phyloP scores from a whole-genome alignment of 2,329 filamentous ascomycete genomes.

The Coniella vitis region DNA sequence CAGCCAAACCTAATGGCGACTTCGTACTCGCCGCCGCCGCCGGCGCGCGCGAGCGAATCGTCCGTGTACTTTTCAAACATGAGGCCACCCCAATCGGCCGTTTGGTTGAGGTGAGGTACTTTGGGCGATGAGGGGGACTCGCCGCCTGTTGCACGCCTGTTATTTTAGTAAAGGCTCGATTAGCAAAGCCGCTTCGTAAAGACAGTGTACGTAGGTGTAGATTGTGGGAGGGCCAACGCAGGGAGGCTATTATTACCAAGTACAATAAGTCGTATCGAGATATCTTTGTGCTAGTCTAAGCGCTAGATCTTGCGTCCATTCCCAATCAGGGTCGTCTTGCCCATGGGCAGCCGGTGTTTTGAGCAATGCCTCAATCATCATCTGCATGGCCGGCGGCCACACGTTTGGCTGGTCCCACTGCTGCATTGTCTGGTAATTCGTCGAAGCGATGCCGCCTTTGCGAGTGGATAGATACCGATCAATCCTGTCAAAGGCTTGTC shows the following conservation, averaged over 20 bases:
- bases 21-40: constrained; percentile 60
- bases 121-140: constrained; percentile 46
- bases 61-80: constrained; percentile 68
- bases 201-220: neutral
- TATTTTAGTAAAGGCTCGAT: neutral
- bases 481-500: constrained; percentile 47
- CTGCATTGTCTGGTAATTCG: constrained; percentile 53
- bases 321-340: constrained; percentile 45
- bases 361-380: constrained; percentile 55
- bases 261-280: constrained; percentile 61
- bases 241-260: constrained; percentile 46
- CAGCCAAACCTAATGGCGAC: constrained; percentile 67
- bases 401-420: constrained; percentile 68
- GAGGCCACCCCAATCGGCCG: constrained; percentile 41
- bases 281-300: constrained; percentile 57
- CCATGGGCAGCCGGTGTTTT: constrained; percentile 52
- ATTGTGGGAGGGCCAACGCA: neutral
- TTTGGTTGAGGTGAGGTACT: constrained; percentile 34
- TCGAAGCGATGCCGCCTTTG: constrained; percentile 53
- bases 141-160: constrained; percentile 50
- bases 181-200: neutral
- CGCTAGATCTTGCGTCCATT: constrained; percentile 47
- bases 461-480: constrained; percentile 43
- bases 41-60: constrained; percentile 52
- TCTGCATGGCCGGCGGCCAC: constrained; percentile 61